phyloP scores from a whole-genome alignment of 768 basidiomycete genomes.

The Leucocoprinus birnbaumii region DNA sequence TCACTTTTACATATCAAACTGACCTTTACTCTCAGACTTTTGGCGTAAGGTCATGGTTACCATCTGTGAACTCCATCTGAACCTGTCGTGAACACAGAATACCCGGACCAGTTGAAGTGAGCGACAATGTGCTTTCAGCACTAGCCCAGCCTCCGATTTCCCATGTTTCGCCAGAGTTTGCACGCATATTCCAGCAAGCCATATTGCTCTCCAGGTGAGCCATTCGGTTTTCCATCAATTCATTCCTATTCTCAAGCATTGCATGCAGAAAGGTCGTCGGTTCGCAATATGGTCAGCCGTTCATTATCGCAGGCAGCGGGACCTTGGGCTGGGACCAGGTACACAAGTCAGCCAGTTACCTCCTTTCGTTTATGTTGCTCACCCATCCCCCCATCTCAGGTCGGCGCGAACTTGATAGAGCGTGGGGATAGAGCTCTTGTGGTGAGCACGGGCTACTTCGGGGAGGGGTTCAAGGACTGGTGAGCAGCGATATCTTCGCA shows the following conservation, averaged over 20 bases:
- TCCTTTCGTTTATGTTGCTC: not conserved
- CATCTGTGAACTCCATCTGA: not conserved
- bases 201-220: slow-evolving; percentile 74
- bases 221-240: slow-evolving; percentile 9
- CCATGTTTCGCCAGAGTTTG: slow-evolving; percentile 82
- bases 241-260: not conserved
- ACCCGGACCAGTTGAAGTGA: slow-evolving; percentile 50
- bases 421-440: slow-evolving; percentile 72
- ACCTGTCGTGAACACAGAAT: slow-evolving; percentile 29
- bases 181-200: slow-evolving; percentile 75
- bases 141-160: slow-evolving; percentile 81
- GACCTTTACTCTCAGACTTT: slow-evolving; percentile 1
- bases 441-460: slow-evolving; percentile 88
- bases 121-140: slow-evolving; percentile 66
- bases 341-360: not conserved
- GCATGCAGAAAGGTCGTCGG: slow-evolving; percentile 54
- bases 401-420: slow-evolving; percentile 80
- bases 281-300: slow-evolving; percentile 70
- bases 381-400: slow-evolving; percentile 35
- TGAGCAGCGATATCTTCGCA: slow-evolving; percentile 25
- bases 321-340: slow-evolving; percentile 85
- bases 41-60: slow-evolving; percentile 1
- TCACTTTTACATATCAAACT: not conserved
- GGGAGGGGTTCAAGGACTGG: slow-evolving; percentile 81
- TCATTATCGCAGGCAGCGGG: slow-evolving; percentile 85